phyloP scores from a whole-genome alignment of 805 yeast genomes.

The Wickerhamiella spandovensis region DNA sequence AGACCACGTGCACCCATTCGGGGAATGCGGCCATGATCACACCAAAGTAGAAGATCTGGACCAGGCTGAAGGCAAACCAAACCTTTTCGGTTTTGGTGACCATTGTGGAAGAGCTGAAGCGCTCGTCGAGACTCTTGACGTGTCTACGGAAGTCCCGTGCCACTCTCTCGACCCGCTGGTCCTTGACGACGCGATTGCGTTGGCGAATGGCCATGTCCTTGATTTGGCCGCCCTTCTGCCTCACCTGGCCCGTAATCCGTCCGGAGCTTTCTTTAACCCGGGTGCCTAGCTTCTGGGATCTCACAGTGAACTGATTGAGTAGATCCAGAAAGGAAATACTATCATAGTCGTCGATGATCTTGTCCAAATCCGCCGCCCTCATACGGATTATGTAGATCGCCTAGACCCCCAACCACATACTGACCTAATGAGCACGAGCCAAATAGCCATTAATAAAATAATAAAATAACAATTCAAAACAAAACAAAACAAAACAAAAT shows the following conservation, averaged over 20 bases:
- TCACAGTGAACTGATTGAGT: constrained; percentile 23
- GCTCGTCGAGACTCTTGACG: constrained; percentile 22
- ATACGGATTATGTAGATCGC: background rate
- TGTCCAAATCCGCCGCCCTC: constrained; percentile 1
- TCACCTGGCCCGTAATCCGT: constrained; percentile 7
- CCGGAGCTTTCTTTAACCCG: constrained; percentile 13
- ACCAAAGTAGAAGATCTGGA: constrained; percentile 58
- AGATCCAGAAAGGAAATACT: constrained; percentile 23
- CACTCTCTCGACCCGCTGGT: constrained; percentile 20
- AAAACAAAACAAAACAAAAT: background rate
- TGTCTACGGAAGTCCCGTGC: constrained; percentile 16
- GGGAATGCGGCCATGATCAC: constrained; percentile 68
- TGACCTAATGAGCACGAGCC: too few relatives aligned
- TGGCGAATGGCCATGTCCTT: constrained; percentile 4
- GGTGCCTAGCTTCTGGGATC: constrained; percentile 18
- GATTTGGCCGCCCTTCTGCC: constrained; percentile 3
- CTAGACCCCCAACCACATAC: too few relatives aligned
- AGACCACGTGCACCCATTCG: constrained; percentile 58
- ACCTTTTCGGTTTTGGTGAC: constrained; percentile 50
- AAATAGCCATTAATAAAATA: background rate
- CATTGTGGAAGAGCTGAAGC: constrained; percentile 10
- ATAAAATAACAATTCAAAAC: background rate
- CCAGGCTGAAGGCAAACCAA: constrained; percentile 64
- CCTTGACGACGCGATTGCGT: constrained; percentile 6
- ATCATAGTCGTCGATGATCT: constrained; percentile 16